Base-by-base conservation (phyloP, 2,329 filamentous ascomycete species). In the Stachybotrys chlorohalonatus region DNA sequence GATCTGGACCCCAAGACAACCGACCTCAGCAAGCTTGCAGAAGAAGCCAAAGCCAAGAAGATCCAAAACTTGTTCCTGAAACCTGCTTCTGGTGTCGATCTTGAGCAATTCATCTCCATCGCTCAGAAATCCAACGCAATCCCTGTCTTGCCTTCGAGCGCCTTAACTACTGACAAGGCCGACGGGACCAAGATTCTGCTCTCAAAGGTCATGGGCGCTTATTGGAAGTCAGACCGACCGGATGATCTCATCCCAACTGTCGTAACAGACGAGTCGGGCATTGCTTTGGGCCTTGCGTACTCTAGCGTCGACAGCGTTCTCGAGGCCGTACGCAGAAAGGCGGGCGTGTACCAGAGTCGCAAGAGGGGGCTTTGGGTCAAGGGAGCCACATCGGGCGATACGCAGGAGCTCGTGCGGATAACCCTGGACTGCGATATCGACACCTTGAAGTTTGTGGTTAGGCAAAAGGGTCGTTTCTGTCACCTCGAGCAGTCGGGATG, bases 361-460 rank as follows among this genome's bases (percentile, higher is more conserved):
- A 97, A 96, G 77, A 83, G 94, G 49, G 94, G 94, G 0, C 73
- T 99, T 31, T 99, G 94, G 94, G 87, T 95, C 72, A 99, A 99
- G 75, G 94, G 94, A 6, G 89, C 92, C 53, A 94, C 88, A 8
- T 97, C 93, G 53, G 94, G 94, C 13, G 92, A 97, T 68, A 90
- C 89, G 11, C 94, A 99, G 70, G 86, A 96, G 69, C 78, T 99
- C 52, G 78, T 97, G 24, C 85, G 85, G 55, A 81, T 99, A 60
- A 87, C 87, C 1, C 77, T 95, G 53, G 94, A 99, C 71, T 99
- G 94, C 70, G 94, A 99, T 70, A 87, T 87, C 59, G 94, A 99
- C 70, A 95, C 92, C 56, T 73, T 99, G 63, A 87, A 89, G 61
- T 97, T 96, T 69, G 82, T 90, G 13, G 93, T 97, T 48, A 86